These are phyloP conservation scores for Solanum phureja DNA, from an alignment of 257 asterid species.

Conservation along the genomic window DNA sequence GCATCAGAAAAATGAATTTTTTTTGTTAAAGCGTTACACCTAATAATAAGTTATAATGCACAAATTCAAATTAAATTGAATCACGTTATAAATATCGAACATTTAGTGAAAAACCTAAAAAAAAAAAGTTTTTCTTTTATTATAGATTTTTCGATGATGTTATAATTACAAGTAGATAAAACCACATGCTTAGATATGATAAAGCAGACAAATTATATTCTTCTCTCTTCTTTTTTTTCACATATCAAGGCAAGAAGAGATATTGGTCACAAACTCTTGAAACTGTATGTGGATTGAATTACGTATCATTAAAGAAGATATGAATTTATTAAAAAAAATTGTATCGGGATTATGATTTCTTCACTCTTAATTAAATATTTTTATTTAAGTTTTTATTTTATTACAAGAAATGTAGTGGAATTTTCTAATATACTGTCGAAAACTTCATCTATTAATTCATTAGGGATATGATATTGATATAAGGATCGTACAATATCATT, in stretches of 20 bases:
- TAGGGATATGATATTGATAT: neutral
- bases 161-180: neutral
- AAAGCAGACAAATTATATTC: neutral
- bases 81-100: neutral
- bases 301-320: neutral
- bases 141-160: neutral
- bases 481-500: neutral
- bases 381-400: too few species aligned
- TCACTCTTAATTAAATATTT: neutral
- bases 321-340: neutral
- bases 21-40: neutral
- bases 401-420: too few species aligned
- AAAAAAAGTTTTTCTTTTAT: neutral
- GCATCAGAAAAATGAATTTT: too few species aligned
- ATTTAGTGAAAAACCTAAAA: accelerated
- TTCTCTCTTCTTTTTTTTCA: neutral
- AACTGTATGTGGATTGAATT: neutral
- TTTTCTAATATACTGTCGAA: too few species aligned
- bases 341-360: neutral
- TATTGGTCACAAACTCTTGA: neutral
- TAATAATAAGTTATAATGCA: too few species aligned
- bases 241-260: neutral
- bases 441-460: too few species aligned
- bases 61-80: too few species aligned
- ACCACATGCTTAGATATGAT: neutral